phyloP scores from a whole-genome alignment of 2,329 filamentous ascomycete genomes.

The Arachnomyces sp. region DNA sequence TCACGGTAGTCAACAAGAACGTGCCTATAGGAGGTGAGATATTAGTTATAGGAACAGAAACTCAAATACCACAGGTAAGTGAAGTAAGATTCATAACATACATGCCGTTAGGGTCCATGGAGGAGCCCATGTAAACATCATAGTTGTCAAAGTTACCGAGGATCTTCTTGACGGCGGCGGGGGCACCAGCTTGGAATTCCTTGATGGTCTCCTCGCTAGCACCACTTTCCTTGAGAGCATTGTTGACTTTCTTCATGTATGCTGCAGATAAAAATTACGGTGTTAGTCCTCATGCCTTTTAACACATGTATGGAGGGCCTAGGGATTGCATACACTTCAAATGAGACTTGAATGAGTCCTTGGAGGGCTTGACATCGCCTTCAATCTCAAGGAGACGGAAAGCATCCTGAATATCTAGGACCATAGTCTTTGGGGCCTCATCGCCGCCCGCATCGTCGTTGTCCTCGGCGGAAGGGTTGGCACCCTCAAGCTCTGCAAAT shows the following conservation, averaged over 20 bases:
- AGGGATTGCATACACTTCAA: slow-evolving; percentile 63
- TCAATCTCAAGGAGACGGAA: slow-evolving; percentile 70
- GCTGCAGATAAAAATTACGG: slow-evolving; percentile 45
- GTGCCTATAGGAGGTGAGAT: slow-evolving; percentile 48
- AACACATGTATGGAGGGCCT: slow-evolving; percentile 7
- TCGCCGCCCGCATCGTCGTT: slow-evolving; percentile 65
- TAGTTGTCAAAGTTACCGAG: slow-evolving; percentile 92
- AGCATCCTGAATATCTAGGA: slow-evolving; percentile 89
- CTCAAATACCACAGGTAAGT: slow-evolving; percentile 1
- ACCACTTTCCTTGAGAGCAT: slow-evolving; percentile 55
- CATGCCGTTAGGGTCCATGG: slow-evolving; percentile 92
- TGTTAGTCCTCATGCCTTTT: slow-evolving; percentile 2
- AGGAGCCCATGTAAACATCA: slow-evolving; percentile 88
- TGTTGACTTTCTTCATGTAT: slow-evolving; percentile 89
- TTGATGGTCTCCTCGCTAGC: slow-evolving; percentile 60
- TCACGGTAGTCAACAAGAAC: slow-evolving; percentile 96
- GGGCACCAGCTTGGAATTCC: slow-evolving; percentile 71
- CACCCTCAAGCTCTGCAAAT: slow-evolving; percentile 52
- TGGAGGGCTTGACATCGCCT: slow-evolving; percentile 49
- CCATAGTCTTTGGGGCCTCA: slow-evolving; percentile 52
- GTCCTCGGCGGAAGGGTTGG: slow-evolving; percentile 91
- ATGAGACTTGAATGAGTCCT: slow-evolving; percentile 75
- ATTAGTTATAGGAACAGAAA: not conserved
- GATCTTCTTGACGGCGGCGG: slow-evolving; percentile 70
- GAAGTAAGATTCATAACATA: slow-evolving; percentile 42